phyloP scores from a whole-genome alignment of 805 yeast species.

The Yarrowia bubula region DNA sequence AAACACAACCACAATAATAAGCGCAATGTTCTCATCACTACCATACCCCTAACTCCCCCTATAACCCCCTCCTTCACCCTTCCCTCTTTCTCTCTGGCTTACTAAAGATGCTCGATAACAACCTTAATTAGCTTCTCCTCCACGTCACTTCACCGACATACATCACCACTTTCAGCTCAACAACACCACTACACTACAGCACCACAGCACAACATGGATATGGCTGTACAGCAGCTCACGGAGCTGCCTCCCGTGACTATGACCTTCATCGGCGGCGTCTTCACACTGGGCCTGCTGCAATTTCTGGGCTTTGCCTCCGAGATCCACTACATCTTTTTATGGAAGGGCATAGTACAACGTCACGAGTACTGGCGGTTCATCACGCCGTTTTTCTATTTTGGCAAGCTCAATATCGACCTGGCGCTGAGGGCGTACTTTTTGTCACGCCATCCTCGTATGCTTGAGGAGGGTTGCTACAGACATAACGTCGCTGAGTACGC shows the following conservation, averaged over 20 bases:
- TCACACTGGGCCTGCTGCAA: conserved; percentile 19
- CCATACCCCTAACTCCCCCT: background rate
- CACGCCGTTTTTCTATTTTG: conserved; percentile 46
- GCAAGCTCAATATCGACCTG: conserved; percentile 43
- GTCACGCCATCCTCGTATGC: conserved; percentile 42
- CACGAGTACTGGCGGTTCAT: conserved; percentile 44
- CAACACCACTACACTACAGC: background rate
- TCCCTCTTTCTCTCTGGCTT: too few relatives aligned
- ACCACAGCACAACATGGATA: conserved; percentile 3
- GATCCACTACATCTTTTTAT: conserved; percentile 25
- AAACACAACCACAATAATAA: background rate
- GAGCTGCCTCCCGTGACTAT: conserved; percentile 27
- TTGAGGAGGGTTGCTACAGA: conserved; percentile 42
- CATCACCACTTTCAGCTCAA: background rate
- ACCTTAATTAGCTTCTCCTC: conserved; percentile 2
- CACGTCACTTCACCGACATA: conserved; percentile 22
- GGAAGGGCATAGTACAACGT: conserved; percentile 26
- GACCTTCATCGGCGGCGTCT: conserved; percentile 21
- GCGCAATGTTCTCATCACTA: background rate
- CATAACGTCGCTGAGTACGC: conserved; percentile 41
- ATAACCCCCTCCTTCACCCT: background rate
- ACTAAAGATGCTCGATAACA: conserved; percentile 5
- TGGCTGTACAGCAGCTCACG: conserved; percentile 25
- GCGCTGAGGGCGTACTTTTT: conserved; percentile 41
- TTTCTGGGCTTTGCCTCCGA: conserved; percentile 12